Evolutionary conservation across 257 asterid genomes (phyloP), one percentile per base, ranked within the genome.

Genomic region (Solanum habrochaites): DNA sequence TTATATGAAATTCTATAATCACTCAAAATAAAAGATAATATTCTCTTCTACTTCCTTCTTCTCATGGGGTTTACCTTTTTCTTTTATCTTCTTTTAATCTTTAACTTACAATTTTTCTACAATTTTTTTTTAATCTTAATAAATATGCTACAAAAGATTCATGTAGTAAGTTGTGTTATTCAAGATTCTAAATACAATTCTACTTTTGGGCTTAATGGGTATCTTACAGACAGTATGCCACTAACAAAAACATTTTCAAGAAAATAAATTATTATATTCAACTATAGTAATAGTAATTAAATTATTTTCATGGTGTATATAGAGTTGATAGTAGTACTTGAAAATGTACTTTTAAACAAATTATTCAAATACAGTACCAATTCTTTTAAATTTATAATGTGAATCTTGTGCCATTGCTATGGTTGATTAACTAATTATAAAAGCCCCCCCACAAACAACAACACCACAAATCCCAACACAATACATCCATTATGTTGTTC

Each of bases 1-100:
- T 89, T 81, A 85, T 82, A 49, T 89, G 32, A 45, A 86, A 47
- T 88, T 75, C 86, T 86, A 58, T 58, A 90, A 89, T 83, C 88
- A 88, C 84, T 42, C 42, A 40, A 45, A 45, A 58, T 25, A 82
- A 86, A 85, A 86, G 89, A 87, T 90, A 90, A 95, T 94, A 95
- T 93, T 93, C 94, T 93, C 95, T 93, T 92, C 93, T 90, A 86
- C 92, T 89, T 87, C 90, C 13, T 29, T 13, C 43, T 35, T 12
- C 67, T 49, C 39, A 66, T 83, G 52, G 52, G 87, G 84, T 80
- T 83, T 88, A 89, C 94, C 85, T 90, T 85, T 86, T 70, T 85
- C 71, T 86, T 88, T 85, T 87, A 56, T 81, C 80, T 49, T 58
- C 78, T 52, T 87, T 86, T 87, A 83, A 56, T 74, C 86, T 88